Conservation (phyloP, 1,139 yeast species). For the Zhuliangozyma blackwelliae region DNA sequence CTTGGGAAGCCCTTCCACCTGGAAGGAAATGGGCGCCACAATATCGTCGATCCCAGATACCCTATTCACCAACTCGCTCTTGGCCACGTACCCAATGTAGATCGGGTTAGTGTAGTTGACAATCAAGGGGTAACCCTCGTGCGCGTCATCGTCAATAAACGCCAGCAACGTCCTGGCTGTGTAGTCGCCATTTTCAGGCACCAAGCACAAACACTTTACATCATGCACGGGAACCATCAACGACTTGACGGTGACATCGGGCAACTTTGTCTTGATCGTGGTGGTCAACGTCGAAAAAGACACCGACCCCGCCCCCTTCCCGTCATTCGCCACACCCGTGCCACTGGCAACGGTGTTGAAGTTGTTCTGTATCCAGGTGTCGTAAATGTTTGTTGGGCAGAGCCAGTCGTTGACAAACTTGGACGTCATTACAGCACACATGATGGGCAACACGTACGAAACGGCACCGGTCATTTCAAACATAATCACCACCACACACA, state of each 20-base stretch:
- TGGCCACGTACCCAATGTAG: constrained; percentile 34
- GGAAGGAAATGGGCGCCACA: constrained; percentile 19
- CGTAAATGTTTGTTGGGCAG: constrained; percentile 46
- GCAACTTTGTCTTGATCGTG: constrained; percentile 26
- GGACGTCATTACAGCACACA: constrained; percentile 53
- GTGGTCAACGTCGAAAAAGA: constrained; percentile 31
- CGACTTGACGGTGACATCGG: constrained; percentile 26
- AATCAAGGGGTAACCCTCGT: constrained; percentile 44
- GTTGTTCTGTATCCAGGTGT: constrained; percentile 33
- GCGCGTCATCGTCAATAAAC: constrained; percentile 28
- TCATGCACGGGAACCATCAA: constrained; percentile 31
- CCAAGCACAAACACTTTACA: constrained; percentile 26
- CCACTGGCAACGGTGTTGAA: constrained; percentile 18
- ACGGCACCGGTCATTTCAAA: constrained; percentile 61
- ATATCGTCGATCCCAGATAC: constrained; percentile 11
- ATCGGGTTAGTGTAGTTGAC: constrained; percentile 23
- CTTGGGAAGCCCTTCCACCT: constrained; percentile 16
- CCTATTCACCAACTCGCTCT: constrained; percentile 19
- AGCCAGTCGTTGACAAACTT: constrained; percentile 48
- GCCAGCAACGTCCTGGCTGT: constrained; percentile 16
- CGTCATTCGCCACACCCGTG: constrained; percentile 20
- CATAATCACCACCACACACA: constrained; percentile 53
- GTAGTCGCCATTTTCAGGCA: constrained; percentile 24
- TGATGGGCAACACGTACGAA: constrained; percentile 54
- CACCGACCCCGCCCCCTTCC: constrained; percentile 41